Conservation (phyloP, 2,329 filamentous ascomycete species). For the Cadophora malorum region DNA sequence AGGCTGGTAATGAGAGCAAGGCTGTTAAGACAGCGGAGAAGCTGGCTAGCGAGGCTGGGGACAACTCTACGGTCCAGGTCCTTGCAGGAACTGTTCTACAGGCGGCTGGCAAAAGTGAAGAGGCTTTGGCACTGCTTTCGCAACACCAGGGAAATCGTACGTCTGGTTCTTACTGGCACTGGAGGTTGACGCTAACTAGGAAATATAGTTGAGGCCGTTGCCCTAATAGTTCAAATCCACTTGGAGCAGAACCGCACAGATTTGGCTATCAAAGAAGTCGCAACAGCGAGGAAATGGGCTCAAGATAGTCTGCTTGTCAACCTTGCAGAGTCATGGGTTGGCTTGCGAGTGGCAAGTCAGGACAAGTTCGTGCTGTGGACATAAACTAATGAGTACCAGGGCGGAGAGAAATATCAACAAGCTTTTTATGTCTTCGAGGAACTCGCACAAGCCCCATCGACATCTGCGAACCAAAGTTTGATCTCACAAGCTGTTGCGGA, state of each 20-base stretch:
- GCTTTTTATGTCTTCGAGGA: conserved; percentile 98
- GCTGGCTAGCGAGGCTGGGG: conserved; percentile 69
- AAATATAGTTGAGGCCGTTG: conserved; percentile 71
- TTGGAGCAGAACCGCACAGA: conserved; percentile 91
- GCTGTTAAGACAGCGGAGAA: conserved; percentile 70
- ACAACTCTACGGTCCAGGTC: conserved; percentile 83
- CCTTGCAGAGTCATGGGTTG: conserved; percentile 94
- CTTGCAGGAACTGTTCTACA: conserved; percentile 83
- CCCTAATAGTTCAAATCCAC: conserved; percentile 90
- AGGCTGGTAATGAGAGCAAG: conserved; percentile 63
- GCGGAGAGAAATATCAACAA: conserved; percentile 94
- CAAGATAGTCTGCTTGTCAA: conserved; percentile 95
- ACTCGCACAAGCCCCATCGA: conserved; percentile 84
- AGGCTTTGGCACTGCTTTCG: conserved; percentile 78
- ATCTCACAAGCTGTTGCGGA: conserved; percentile 91
- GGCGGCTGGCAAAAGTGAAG: conserved; percentile 79
- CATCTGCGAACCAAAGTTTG: conserved; percentile 76
- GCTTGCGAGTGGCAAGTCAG: conserved; percentile 75
- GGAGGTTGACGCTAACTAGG: conserved; percentile 30
- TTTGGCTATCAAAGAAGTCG: conserved; percentile 87
- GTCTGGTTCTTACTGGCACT: conserved; percentile 41
- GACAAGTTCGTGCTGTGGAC: background rate
- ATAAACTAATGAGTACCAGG: conserved; percentile 57
- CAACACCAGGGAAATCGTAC: conserved; percentile 87
- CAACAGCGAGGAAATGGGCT: conserved; percentile 87